Percentiles rank a stretch among this genome's conserved stretches.
Conservation (phyloP, 306 rosid genomes). For the Acacia confusa region DNA sequence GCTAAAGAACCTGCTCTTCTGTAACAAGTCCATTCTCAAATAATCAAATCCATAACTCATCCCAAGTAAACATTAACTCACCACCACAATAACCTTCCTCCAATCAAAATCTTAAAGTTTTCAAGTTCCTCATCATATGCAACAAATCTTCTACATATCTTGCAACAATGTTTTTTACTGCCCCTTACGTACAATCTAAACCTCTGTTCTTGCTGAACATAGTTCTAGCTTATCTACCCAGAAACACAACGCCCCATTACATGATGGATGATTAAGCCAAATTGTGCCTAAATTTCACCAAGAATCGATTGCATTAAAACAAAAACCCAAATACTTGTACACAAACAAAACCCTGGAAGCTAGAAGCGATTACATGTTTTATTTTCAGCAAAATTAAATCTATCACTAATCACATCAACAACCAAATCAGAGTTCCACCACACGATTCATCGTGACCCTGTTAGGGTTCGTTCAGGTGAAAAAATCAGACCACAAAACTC, state of each 20-base stretch:
- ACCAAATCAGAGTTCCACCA: background rate
- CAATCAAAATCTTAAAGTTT: background rate
- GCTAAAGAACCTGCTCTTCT: background rate
- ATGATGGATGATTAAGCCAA: background rate
- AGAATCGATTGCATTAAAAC: background rate
- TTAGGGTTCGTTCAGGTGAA: background rate
- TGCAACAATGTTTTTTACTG: too few species aligned
- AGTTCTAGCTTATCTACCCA: background rate
- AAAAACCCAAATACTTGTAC: background rate
- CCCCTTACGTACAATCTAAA: too few species aligned
- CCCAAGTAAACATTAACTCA: background rate
- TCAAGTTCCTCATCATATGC: background rate
- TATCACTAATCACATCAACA: background rate
- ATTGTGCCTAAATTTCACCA: background rate
- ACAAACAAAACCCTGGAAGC: background rate
- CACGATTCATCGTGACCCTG: background rate
- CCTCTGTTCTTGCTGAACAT: background rate
- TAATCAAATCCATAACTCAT: background rate
- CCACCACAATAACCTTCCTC: background rate
- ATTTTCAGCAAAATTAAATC: background rate
- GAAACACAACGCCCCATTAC: background rate
- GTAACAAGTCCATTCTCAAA: background rate
- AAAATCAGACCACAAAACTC: background rate
- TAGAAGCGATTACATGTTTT: background rate
- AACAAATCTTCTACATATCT: background rate